phyloP scores from a whole-genome alignment of 257 asterid species.

The Mitragyna speciosa region DNA sequence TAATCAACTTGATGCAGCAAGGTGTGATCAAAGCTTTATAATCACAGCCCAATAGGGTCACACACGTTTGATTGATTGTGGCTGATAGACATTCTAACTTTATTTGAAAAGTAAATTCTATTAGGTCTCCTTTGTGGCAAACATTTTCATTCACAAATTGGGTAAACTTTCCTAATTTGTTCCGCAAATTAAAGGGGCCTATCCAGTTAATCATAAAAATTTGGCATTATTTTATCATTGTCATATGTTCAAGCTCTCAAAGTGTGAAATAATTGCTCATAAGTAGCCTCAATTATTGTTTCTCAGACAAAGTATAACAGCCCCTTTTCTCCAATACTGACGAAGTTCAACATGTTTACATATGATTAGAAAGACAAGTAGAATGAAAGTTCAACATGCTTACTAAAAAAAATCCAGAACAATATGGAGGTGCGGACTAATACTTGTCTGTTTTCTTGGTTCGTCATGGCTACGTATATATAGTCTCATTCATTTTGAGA shows the following conservation, averaged over 20 bases:
- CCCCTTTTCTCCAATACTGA: constrained; percentile 1
- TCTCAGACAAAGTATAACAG: constrained; percentile 13
- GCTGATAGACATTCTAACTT: constrained; percentile 40
- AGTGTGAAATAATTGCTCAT: constrained; percentile 38
- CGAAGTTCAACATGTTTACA: not conserved
- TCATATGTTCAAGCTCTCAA: constrained; percentile 20
- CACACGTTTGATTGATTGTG: constrained; percentile 18
- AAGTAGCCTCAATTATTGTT: constrained; percentile 5
- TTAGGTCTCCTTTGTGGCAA: constrained; percentile 74
- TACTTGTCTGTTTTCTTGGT: too few relatives aligned
- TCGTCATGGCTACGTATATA: not conserved
- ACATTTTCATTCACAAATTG: constrained; percentile 54
- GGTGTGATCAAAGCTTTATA: constrained; percentile 39
- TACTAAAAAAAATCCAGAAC: not conserved
- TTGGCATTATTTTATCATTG: not conserved
- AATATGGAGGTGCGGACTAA: not conserved
- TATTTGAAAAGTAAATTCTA: constrained; percentile 40
- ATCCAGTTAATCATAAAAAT: constrained; percentile 3
- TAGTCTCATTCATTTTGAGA: not conserved
- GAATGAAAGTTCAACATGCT: not conserved
- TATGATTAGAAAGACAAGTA: not conserved
- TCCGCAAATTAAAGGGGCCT: constrained; percentile 28
- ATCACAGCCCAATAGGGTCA: constrained; percentile 22
- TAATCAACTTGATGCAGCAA: not conserved
- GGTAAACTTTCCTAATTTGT: constrained; percentile 46